Base-by-base conservation (phyloP, 2,329 filamentous ascomycete species). In the Phyllachora maydis region DNA sequence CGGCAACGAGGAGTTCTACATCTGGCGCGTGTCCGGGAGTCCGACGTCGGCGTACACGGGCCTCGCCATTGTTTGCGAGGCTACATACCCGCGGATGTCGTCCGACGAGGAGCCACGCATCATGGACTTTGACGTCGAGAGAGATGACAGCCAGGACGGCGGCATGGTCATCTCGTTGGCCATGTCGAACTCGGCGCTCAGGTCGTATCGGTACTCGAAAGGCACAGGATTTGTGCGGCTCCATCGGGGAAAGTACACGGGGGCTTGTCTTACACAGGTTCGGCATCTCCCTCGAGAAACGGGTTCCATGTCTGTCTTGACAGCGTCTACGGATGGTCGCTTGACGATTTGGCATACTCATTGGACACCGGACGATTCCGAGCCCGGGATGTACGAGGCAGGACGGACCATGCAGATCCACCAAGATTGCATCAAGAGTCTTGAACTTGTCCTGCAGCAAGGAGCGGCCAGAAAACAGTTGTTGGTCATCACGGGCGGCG, bases 1-100 rank as follows among this genome's bases (percentile, higher is more conserved):
- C 5, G 88, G 83, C 0, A 72, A 69, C 30, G 85, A 93, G 42
- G 85, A 98, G 45, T 74, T 95, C 32, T 85, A 73, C 35, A 61
- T 83, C 8, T 98, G 88, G 85, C 60, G 65, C 19, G 45, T 85
- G 16, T 54, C 52, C 22, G n/a, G n/a, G n/a, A 38, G 40, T 8
- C 42, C 76, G 5, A 54, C 67, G 14, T 51, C 56, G 2, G 47
- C 40, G 8, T 56, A 58, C 23, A 34, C 35, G 9, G 56, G 59
- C 4, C 43, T 70, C 2, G 65, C 60, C 0, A 53, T 71, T 3
- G 44, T 64, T 8, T 61, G 63, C 28, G 65, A 70, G 43, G 62
- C 56, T 2, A 46, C 50, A 2, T 62, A 60, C 19, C 45, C 58
- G 24, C 49, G 68, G 31, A 51, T 52, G 32, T 57, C 52, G 6